Evolutionary conservation across 2,329 filamentous ascomycete species (phyloP), one percentile per base, ranked within the genome.

Genomic region (Diaporthe velutina): DNA sequence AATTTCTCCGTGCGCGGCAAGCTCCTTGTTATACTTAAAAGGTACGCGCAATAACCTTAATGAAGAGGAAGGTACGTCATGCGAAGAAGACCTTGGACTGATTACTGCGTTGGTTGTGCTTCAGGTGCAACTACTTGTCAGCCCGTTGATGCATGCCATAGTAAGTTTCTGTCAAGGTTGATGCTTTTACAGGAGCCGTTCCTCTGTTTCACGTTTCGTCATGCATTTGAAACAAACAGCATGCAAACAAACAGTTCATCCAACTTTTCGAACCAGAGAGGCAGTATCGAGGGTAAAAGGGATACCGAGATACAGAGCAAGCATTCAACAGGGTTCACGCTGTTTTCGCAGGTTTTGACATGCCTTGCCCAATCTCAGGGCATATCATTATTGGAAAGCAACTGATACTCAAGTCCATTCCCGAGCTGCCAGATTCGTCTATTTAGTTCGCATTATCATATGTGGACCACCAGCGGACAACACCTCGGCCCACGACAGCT

Each of bases 361-460:
- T 38, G 30, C 8, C 33, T 68, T 28, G 8, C 22, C 64, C 4
- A 52, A 10, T 6, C 15, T 68, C 33, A 8, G 28, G 5, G 40
- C 40, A 67, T 52, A 17, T 25, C 42, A 67, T 28, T n/a, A 40
- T 40, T 52, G 8, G n/a, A 30, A 54, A 54, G 4, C 33, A 22
- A 54, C 13, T 54, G 28, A 40, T 40, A 9, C 33, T 28, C 25
- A 28, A 13, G n/a, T 28, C n/a, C 5, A 19, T 38, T 54, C n/a
- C 19, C n/a, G 48, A 68, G 64, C 64, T 68, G 64, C 48, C 64
- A 54, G 17, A 68, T 68, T 68, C 64, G 45, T 68, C 64, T 22
- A 40, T 9, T 17, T n/a, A 54, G 9, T 3, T 40, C n/a, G 64
- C 64, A 54, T 54, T 40, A 68, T 54, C 48, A 68, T 52, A 22